phyloP scores from a whole-genome alignment of 1,284 basidiomycete genomes.

The Microbotryum violaceum region DNA sequence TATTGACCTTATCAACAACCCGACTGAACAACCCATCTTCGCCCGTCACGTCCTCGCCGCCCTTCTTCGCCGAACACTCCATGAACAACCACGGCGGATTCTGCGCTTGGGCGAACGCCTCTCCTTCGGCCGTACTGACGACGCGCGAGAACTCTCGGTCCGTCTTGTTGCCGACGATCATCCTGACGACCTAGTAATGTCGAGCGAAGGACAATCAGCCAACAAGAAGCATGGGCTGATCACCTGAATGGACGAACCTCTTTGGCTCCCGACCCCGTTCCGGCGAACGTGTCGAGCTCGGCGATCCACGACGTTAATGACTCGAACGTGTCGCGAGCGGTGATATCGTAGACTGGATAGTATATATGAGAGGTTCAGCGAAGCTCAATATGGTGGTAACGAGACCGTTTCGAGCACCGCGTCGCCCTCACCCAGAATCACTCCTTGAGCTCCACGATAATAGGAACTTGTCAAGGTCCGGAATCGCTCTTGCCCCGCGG shows the following conservation, averaged over 20 bases:
- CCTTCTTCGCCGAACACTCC: constrained; percentile 68
- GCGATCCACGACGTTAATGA: constrained; percentile 83
- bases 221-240: constrained; percentile 43
- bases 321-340: constrained; percentile 83
- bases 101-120: constrained; percentile 71
- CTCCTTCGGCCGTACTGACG: constrained; percentile 70
- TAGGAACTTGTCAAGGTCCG: constrained; percentile 85
- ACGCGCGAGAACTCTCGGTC: constrained; percentile 88
- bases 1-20: constrained; percentile 57
- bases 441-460: constrained; percentile 87
- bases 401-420: background rate
- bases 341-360: constrained; percentile 77
- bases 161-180: constrained; percentile 88
- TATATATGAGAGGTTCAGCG: background rate
- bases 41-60: constrained; percentile 48
- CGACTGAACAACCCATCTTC: constrained; percentile 73
- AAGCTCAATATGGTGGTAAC: background rate
- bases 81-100: constrained; percentile 47
- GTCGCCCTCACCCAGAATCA: constrained; percentile 57
- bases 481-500: constrained; percentile 83
- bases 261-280: constrained; percentile 18
- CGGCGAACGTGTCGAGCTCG: constrained; percentile 88
- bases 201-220: too few relatives aligned
- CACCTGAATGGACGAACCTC: constrained; percentile 8
- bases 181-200: constrained; percentile 62